Evolutionary conservation across 2,329 filamentous ascomycete species (phyloP), one percentile per base, ranked within the genome.

Genomic region (Penicillium sp.): DNA sequence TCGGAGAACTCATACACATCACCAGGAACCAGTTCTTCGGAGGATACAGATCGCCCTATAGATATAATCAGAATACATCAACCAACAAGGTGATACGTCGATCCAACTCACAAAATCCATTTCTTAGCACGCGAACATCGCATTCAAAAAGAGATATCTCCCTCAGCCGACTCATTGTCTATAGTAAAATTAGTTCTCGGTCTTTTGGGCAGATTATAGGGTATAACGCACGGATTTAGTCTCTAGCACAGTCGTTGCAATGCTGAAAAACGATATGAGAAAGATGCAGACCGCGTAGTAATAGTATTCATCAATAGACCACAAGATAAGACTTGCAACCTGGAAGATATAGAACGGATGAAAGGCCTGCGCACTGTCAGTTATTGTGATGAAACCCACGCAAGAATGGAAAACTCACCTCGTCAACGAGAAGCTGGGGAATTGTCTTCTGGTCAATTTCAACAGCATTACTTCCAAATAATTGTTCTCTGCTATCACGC

Each of bases 311-410:
- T 99, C 94, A 62, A 97, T 70, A 9, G 93, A 97, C 94, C 94
- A 99, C 3, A 99, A 83, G 38, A 96, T 75, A 61, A 99, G 79
- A 78, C 94, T 97, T 44, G 92, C 93, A 65, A 97, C 87, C 74
- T 99, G 94, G 70, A 99, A 99, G 52, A 99, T 88, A 71, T 99
- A 99, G 71, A 99, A 99, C 0, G 94, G 95, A 69, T 99, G 94
- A 66, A 99, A 91, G 18, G 90, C 91, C 84, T 90, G 59, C 16
- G 30, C 10, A 35, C 10, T 38, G 66, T 64, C 34, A 65, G 45
- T 62, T 57, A 43, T 48, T 29, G 29, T 32, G 9, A 26, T 23
- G 8, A 11, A 47, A 27, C n/a, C 9, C 35, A 35, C 19, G 26
- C 45, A 41, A 29, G 18, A 45, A 26, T 51, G 35, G 16, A 27